Conservation (phyloP, 2,329 filamentous ascomycete species). For the Aspergillus costaricaensis region DNA sequence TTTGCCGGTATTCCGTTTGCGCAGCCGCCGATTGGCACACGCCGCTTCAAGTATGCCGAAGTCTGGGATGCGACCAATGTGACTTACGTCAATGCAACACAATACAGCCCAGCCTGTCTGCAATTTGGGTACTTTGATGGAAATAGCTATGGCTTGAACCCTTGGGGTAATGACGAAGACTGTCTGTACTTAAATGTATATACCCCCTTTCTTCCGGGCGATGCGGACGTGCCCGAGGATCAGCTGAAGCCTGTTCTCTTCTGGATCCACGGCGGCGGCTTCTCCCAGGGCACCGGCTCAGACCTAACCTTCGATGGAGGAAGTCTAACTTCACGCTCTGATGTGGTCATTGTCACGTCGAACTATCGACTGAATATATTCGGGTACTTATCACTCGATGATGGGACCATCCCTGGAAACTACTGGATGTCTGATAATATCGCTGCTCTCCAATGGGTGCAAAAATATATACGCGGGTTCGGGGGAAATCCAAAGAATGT, state of each 20-base stretch:
- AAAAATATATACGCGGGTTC: conserved; percentile 48
- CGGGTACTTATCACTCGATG: conserved; percentile 59
- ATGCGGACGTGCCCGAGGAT: conserved; percentile 34
- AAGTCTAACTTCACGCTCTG: conserved; percentile 59
- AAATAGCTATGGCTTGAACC: not conserved
- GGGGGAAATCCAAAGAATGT: conserved; percentile 51
- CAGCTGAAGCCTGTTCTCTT: conserved; percentile 52
- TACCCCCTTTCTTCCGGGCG: conserved; percentile 48
- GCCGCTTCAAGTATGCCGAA: conserved; percentile 52
- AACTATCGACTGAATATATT: conserved; percentile 62
- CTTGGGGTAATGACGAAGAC: conserved; percentile 43
- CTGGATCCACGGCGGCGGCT: conserved; percentile 61
- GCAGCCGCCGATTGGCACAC: conserved; percentile 35
- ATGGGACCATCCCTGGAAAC: conserved; percentile 57
- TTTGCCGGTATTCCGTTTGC: conserved; percentile 52
- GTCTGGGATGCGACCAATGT: conserved; percentile 45
- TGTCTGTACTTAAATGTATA: conserved; percentile 55
- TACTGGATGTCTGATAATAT: conserved; percentile 56
- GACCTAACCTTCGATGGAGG: conserved; percentile 51
- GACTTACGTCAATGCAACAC: conserved; percentile 47
- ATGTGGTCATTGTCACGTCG: conserved; percentile 60
- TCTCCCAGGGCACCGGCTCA: conserved; percentile 49
- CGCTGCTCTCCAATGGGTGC: conserved; percentile 49
- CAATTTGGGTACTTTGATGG: conserved; percentile 29
- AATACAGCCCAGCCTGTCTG: conserved; percentile 51